Percentiles rank a stretch among this genome's conserved stretches.
Evolutionary conservation across 1,139 yeast species (phyloP).

Genomic region (Geotrichum fermentans): DNA sequence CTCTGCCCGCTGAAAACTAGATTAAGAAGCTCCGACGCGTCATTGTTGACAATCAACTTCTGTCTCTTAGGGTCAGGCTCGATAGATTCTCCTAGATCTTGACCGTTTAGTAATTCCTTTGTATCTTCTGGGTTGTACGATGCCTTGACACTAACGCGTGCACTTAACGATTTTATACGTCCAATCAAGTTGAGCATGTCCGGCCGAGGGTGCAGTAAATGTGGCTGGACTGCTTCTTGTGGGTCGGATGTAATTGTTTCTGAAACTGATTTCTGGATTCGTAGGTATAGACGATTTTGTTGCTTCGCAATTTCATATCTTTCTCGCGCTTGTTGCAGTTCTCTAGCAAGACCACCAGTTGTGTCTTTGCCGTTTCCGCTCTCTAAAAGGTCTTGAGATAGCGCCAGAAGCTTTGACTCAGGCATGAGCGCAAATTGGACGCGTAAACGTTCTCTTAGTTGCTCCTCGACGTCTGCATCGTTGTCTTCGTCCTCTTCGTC

Average conservation of each 20-base stretch:
- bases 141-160: constrained; percentile 4
- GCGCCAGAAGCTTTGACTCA: background rate
- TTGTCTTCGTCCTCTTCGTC: constrained; percentile 2
- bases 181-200: constrained; percentile 13
- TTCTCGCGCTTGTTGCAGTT: constrained; percentile 3
- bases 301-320: background rate
- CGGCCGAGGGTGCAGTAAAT: constrained; percentile 9
- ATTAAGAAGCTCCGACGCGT: constrained; percentile 6
- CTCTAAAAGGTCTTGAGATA: constrained; percentile 10
- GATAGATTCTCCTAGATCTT: background rate
- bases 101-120: background rate
- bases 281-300: background rate
- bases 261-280: background rate
- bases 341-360: constrained; percentile 4
- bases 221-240: constrained; percentile 6
- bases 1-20: no score
- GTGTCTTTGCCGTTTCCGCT: background rate
- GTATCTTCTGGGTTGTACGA: background rate
- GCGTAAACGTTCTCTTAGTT: constrained; percentile 6
- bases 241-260: constrained; percentile 9
- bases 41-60: constrained; percentile 13
- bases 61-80: constrained; percentile 15
- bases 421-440: constrained; percentile 8
- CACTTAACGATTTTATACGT: constrained; percentile 11
- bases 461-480: constrained; percentile 4